Percentiles rank a stretch among this genome's conserved stretches.
Conservation (phyloP, 495 filamentous ascomycete species). For the Penicillium tannophilum region DNA sequence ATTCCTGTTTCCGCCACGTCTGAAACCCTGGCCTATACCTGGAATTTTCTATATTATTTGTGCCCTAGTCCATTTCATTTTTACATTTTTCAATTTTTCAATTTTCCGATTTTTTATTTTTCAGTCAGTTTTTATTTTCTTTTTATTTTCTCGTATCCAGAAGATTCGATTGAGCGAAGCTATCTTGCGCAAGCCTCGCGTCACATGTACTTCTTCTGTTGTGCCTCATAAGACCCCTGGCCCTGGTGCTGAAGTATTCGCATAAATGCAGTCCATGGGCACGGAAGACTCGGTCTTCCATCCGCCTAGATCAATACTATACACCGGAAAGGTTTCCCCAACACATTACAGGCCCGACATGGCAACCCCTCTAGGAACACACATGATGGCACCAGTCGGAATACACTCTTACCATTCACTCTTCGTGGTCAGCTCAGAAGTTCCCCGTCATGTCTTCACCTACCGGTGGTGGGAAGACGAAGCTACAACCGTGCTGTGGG, state of each 20-base stretch:
- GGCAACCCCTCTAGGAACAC: neutral
- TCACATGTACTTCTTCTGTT: conserved; percentile 5
- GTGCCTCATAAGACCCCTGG: conserved; percentile 9
- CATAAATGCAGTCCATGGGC: conserved; percentile 25
- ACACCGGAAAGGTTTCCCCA: neutral
- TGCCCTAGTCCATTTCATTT: neutral
- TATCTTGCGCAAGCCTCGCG: too few species aligned
- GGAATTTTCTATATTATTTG: neutral
- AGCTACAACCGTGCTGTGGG: conserved; percentile 42
- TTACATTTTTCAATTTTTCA: neutral
- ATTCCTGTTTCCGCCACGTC: conserved; percentile 8
- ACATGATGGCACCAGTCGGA: neutral
- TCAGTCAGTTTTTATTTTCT: neutral
- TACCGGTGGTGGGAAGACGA: conserved; percentile 52
- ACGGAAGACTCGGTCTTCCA: conserved; percentile 15
- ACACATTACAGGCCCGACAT: neutral
- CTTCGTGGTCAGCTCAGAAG: conserved; percentile 34
- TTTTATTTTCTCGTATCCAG: neutral
- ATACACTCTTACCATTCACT: conserved; percentile 34
- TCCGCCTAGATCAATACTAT: conserved; percentile 9
- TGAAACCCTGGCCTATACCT: conserved; percentile 6
- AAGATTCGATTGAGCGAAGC: neutral
- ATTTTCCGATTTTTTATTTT: neutral
- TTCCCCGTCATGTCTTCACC: conserved; percentile 31
- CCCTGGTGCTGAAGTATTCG: conserved; percentile 12